Evolutionary conservation across 345 rosid species (phyloP).

Genomic region (Rhizophora mangle): DNA sequence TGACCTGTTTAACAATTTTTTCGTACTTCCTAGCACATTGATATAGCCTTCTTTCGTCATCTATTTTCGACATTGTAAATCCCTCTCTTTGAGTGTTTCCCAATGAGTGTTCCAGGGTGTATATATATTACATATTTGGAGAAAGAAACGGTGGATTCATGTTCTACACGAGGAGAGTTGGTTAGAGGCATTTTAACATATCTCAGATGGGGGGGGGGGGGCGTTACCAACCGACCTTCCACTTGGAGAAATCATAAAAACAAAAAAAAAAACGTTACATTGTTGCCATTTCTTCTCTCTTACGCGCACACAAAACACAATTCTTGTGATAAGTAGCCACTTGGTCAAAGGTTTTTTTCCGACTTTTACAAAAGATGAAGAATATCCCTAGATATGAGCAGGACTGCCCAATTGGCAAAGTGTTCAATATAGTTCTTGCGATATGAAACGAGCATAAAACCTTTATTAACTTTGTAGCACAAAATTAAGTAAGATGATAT

Average conservation of each 20-base stretch:
- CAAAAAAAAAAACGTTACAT: constrained; percentile 23
- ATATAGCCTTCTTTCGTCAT: constrained; percentile 33
- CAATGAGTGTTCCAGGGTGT: background rate
- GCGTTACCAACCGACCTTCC: constrained; percentile 32
- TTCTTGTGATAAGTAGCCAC: constrained; percentile 29
- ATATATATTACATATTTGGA: background rate
- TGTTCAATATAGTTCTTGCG: background rate
- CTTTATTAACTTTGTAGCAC: too few relatives aligned
- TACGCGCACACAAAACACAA: constrained; percentile 21
- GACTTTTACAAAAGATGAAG: background rate
- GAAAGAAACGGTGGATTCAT: background rate
- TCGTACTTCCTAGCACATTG: constrained; percentile 35
- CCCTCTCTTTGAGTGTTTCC: background rate
- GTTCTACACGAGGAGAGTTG: constrained; percentile 10
- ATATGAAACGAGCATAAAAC: background rate
- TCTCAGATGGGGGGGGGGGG: background rate
- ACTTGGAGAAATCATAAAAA: constrained; percentile 1
- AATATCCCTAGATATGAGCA: background rate
- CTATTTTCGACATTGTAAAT: constrained; percentile 22
- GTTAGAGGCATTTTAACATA: constrained; percentile 1
- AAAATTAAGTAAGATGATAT: too few relatives aligned
- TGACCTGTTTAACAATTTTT: constrained; percentile 35
- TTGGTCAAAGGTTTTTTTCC: background rate
- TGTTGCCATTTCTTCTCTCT: constrained; percentile 10
- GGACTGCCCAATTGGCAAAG: background rate